A percentile compares a stretch with the other conserved stretches of the same genome.
Conservation (phyloP, 2,329 filamentous ascomycete genomes). For the Aspergillus brasiliensis region DNA sequence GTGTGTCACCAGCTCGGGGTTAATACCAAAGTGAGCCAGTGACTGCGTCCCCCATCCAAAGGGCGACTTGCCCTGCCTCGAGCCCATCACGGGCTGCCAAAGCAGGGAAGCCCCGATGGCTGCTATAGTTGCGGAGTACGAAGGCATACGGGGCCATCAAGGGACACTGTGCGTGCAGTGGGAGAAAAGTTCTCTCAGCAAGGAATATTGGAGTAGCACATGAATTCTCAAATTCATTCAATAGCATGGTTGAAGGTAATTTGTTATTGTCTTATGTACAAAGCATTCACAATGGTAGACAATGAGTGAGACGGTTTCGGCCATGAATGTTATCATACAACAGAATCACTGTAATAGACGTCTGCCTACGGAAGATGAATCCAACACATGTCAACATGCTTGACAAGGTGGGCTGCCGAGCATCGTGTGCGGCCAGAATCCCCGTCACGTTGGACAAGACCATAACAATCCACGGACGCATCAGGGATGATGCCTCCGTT, state of each 20-base stretch:
- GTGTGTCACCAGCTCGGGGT: neutral
- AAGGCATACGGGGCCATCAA: neutral
- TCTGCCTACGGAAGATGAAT: neutral
- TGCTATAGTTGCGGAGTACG: neutral
- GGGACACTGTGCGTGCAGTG: neutral
- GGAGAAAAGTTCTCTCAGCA: neutral
- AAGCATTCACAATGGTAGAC: neutral
- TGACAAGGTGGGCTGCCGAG: neutral
- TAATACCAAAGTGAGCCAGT: neutral
- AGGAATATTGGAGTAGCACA: neutral
- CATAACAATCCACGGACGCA: neutral
- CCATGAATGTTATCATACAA: neutral
- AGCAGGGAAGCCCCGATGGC: neutral
- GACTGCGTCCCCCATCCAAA: constrained; percentile 1
- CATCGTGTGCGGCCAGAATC: constrained; percentile 16
- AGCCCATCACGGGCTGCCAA: neutral
- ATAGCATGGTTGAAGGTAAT: neutral
- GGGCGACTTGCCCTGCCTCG: neutral
- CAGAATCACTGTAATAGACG: neutral
- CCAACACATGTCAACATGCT: neutral
- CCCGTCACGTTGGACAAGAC: constrained; percentile 1
- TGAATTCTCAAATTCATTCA: neutral
- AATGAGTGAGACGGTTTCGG: constrained; percentile 5
- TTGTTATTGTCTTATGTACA: neutral
- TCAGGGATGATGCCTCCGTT: neutral